These are phyloP conservation scores for Euphrasia arctica DNA, from an alignment of 305 asterid genomes.

Conservation along the genomic window DNA sequence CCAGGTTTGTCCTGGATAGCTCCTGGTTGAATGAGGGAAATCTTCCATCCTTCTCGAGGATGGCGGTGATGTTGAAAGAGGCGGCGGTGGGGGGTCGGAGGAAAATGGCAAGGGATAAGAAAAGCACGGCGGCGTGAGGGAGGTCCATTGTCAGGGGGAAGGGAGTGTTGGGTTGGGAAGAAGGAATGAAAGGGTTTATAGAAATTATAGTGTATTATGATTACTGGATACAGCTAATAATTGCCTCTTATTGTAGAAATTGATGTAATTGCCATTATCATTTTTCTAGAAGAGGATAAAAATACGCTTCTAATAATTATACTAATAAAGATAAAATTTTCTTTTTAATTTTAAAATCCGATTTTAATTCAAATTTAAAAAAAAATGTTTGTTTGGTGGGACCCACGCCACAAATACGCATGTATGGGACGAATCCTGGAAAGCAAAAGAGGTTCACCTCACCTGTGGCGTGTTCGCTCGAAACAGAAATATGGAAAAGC, in stretches of 20 bases:
- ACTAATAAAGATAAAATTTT: too few relatives aligned
- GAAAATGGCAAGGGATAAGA: conserved; percentile 28
- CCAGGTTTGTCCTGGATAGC: conserved; percentile 66
- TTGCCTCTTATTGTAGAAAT: too few relatives aligned
- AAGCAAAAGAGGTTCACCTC: too few relatives aligned
- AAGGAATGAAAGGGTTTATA: conserved; percentile 22
- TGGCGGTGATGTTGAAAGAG: conserved; percentile 71
- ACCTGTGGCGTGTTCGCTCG: too few relatives aligned
- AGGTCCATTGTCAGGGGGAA: conserved; percentile 70
- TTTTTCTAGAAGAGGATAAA: too few relatives aligned
- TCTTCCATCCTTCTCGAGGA: conserved; percentile 46
- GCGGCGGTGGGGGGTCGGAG: conserved; percentile 30
- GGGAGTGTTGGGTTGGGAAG: too few relatives aligned
- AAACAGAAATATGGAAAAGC: neutral
- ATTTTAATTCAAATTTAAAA: too few relatives aligned
- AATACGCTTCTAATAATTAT: too few relatives aligned
- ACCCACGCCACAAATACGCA: neutral
- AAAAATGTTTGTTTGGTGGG: too few relatives aligned
- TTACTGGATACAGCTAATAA: neutral
- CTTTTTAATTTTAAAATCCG: too few relatives aligned
- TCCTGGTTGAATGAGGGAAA: conserved; percentile 71
- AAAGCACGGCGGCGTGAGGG: conserved; percentile 36
- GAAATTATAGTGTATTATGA: conserved; percentile 5
- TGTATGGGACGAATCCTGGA: too few relatives aligned
- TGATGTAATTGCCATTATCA: too few relatives aligned